A percentile compares a stretch with the other conserved stretches of the same genome.
Evolutionary conservation across 2,329 filamentous ascomycete species (phyloP).

Genomic region (Dryadomyces quercus-mongolicae): DNA sequence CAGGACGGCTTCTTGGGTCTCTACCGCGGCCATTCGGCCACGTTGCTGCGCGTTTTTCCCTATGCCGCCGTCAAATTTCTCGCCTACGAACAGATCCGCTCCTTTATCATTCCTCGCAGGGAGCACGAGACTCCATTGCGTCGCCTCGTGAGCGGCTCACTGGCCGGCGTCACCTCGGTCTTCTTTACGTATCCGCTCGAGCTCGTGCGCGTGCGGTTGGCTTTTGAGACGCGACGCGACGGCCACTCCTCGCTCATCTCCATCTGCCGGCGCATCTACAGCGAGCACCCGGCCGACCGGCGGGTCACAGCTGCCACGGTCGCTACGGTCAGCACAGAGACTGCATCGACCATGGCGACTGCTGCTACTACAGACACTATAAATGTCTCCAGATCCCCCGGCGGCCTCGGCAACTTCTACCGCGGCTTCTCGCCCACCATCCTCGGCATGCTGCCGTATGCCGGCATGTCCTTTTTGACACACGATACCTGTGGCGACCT

Average conservation of each 20-base stretch:
- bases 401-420: conserved; percentile 83
- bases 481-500: conserved; percentile 85
- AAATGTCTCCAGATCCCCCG: conserved; percentile 22
- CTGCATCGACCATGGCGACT: conserved; percentile 18
- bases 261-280: conserved; percentile 79
- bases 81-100: conserved; percentile 91
- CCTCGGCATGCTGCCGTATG: conserved; percentile 92
- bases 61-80: conserved; percentile 98
- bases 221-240: conserved; percentile 80
- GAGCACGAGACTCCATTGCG: conserved; percentile 71
- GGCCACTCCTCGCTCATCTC: conserved; percentile 56
- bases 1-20: conserved; percentile 65
- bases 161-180: conserved; percentile 79
- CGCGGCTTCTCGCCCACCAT: conserved; percentile 84
- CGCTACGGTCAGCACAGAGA: conserved; percentile 17
- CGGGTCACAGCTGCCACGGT: conserved; percentile 29
- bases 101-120: conserved; percentile 56
- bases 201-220: conserved; percentile 80
- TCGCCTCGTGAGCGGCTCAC: conserved; percentile 59
- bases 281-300: conserved; percentile 50
- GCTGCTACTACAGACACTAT: too few species aligned
- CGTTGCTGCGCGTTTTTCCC: conserved; percentile 85
- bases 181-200: conserved; percentile 96
- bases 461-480: conserved; percentile 87
- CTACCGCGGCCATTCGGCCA: conserved; percentile 90